Evolutionary conservation across 2,329 filamentous ascomycete genomes (phyloP), one percentile per base, ranked within the genome.

Genomic region (Stenocarpella maydis): DNA sequence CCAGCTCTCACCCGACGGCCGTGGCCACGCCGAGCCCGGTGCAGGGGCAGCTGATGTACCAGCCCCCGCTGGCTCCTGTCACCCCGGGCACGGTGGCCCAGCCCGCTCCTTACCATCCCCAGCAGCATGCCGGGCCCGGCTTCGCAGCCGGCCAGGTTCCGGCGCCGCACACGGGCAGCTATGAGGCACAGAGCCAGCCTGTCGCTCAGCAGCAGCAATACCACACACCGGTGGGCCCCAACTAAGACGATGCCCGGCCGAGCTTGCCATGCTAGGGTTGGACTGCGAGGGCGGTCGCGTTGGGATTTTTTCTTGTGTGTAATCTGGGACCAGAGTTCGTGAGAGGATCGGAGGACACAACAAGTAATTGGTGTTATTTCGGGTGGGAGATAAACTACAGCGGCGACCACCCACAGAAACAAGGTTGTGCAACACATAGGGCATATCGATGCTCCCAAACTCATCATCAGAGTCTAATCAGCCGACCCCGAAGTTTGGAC

Each of bases 21-120:
- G 67, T 69, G 54, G 45, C 67, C 17, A 65, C 71, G n/a, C 72
- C 72, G 15, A 68, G 71, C 45, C 71, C 71, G 53, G 64, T 71
- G 31, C 73, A 69, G 47, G 41, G 41, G 12, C 71, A 69, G 69
- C 71, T 68, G 65, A 60, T 68, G 21, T 73, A 71, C 54, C 69
- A 74, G 50, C 65, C 71, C 14, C 75, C 72, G 45, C 71, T 69
- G 60, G 47, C 50, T 52, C 39, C 41, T 4, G 24, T n/a, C n/a
- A n/a, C 34, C 17, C 31, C 31, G 4, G 14, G 7, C 31, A 4
- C 45, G 12, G 52, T 68, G 17, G 39, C 60, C 1, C 60, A 64
- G 63, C 63, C 47, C 7, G 15, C 63, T 3, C 45, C 65, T n/a
- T 61, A 68, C 19, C 24, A 67, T 19, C 26, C 50, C 19, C 65